Conservation (phyloP, 306 rosid genomes). For the Quercus bicolor region DNA sequence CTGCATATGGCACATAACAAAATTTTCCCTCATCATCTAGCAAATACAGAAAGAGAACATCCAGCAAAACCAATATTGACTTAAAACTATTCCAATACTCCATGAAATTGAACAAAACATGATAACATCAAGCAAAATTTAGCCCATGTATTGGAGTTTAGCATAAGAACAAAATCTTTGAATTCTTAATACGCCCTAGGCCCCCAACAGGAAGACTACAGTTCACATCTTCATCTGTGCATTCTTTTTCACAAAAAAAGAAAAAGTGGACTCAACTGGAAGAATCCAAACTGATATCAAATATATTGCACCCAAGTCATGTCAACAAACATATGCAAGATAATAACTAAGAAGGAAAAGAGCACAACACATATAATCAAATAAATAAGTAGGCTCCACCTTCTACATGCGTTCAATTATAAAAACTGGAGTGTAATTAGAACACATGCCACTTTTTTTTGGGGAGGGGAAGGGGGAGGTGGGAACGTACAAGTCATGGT, state of each 20-base stretch:
- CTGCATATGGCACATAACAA: constrained; percentile 32
- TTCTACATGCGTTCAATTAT: not conserved
- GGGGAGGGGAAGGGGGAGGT: no score
- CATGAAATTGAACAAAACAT: not conserved
- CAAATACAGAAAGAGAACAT: not conserved
- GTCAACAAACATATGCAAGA: not conserved
- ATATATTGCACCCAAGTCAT: not conserved
- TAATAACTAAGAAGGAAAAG: not conserved
- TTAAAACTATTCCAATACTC: not conserved
- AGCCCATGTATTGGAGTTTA: not conserved
- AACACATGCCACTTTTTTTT: not conserved
- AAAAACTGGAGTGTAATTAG: not conserved
- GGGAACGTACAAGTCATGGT: not conserved
- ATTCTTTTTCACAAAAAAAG: no score
- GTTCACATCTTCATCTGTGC: no score
- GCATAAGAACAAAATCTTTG: not conserved
- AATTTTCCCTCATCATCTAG: constrained; percentile 7
- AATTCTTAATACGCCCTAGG: not conserved
- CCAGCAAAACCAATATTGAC: not conserved
- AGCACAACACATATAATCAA: not conserved
- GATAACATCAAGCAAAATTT: not conserved
- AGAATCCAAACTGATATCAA: no score
- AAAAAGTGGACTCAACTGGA: no score
- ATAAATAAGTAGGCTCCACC: not conserved
- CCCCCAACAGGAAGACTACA: no score